Conservation (phyloP, 1,284 basidiomycete species). For the Cryptococcus depauperatus region DNA sequence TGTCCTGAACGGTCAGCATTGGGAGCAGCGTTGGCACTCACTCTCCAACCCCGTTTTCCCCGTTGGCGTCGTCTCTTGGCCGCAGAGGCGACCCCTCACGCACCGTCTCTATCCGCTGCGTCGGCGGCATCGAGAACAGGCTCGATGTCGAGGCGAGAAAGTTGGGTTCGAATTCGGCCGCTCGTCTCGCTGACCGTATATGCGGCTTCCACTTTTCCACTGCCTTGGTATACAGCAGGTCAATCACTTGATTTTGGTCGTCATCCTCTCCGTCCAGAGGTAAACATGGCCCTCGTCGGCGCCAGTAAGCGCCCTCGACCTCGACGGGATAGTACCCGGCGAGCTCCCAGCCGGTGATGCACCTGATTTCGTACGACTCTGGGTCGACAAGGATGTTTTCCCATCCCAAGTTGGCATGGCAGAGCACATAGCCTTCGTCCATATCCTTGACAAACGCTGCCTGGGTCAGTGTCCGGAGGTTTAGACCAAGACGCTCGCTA, state of each 20-base stretch:
- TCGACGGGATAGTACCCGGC: constrained; percentile 13
- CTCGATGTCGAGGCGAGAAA: neutral
- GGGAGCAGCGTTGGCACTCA: neutral
- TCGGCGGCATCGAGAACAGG: neutral
- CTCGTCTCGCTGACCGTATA: neutral
- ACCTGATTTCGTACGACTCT: constrained; percentile 5
- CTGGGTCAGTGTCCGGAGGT: neutral
- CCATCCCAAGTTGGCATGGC: constrained; percentile 14
- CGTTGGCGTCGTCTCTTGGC: too few species aligned
- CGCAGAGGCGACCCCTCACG: too few species aligned
- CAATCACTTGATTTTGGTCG: neutral
- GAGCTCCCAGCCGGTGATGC: constrained; percentile 12
- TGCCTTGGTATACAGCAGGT: neutral
- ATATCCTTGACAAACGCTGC: neutral
- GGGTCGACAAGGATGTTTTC: constrained; percentile 12
- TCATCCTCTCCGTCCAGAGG: neutral
- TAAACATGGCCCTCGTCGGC: neutral
- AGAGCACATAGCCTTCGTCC: constrained; percentile 6
- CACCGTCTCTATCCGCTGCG: neutral
- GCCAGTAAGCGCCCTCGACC: constrained; percentile 10
- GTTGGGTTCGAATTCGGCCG: neutral
- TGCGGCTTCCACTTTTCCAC: neutral
- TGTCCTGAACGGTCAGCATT: neutral
- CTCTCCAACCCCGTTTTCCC: neutral
- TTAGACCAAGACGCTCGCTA: neutral